Evolutionary conservation across 1,284 basidiomycete genomes (phyloP), one percentile per base, ranked within the genome.

Genomic region (Fomitiporia mediterranea): DNA sequence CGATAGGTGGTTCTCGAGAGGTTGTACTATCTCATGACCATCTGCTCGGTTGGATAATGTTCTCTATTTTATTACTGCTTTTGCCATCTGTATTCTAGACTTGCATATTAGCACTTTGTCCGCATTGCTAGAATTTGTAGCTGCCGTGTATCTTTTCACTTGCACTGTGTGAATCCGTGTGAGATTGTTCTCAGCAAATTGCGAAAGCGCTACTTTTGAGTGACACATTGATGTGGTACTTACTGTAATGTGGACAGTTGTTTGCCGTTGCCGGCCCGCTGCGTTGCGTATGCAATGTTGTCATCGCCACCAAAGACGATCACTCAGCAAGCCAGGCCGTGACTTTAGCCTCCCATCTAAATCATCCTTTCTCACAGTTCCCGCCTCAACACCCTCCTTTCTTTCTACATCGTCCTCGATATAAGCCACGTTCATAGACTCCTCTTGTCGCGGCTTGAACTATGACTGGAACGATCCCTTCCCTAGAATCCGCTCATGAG

Each of bases 391-490:
- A 11, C 49, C 54, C 25, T 23, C 23, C 39, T 53, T 28, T 28
- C 23, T 32, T 19, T 55, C 27, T 39, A 13, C 40, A 28, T 28
- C 25, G 19, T 37, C 46, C 17, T n/a, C 44, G 32, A 34, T 49
- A 50, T 55, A 48, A 49, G 15, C 15, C 44, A 34, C 35, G 32
- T 17, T 19, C 8, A 37, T 35, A 42, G 23, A 13, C 17, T 21
- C n/a, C 9, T 13, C 23, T 30, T 13, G 38, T 23, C 11, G 40
- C 46, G 19, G 46, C 17, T 27, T 21, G 61, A 67, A 53, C 81
- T n/a, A 76, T 82, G 68, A 85, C 86, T 32, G 87, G 86, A 48
- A 84, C 85, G 8, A 93, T 94, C 69, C 91, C 91, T 42, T 91
- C 89, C 51, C 93, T 94, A 90, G 86, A 89, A 74, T 77, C 80